These are phyloP conservation scores for Colletotrichum spaethianum DNA, from an alignment of 2,329 filamentous ascomycete genomes.

Conservation along the genomic window DNA sequence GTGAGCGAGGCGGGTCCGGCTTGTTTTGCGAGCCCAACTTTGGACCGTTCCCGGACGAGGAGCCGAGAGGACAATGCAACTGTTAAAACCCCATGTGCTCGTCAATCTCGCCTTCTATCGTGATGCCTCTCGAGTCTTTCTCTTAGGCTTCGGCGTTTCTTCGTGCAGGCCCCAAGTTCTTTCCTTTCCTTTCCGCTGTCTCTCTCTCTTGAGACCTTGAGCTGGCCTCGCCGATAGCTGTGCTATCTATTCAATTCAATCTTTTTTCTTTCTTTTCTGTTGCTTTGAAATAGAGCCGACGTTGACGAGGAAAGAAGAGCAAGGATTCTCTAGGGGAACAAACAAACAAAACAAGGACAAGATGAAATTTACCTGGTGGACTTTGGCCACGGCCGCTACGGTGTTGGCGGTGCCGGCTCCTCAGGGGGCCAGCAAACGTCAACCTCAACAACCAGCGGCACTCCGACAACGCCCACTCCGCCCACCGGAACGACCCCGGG, in stretches of 20 bases:
- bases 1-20: slow-evolving; percentile 16
- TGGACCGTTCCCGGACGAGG: background rate
- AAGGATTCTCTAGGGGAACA: background rate
- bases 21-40: background rate
- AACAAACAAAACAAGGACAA: background rate
- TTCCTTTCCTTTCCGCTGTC: slow-evolving; percentile 10
- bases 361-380: slow-evolving; percentile 36
- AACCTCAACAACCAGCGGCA: slow-evolving; percentile 9
- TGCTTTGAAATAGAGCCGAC: background rate
- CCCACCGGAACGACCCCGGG: slow-evolving; percentile 7
- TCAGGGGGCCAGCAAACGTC: slow-evolving; percentile 12
- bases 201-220: slow-evolving; percentile 34
- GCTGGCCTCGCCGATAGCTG: slow-evolving; percentile 40
- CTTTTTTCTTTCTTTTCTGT: background rate
- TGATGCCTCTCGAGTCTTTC: background rate
- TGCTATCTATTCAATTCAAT: slow-evolving; percentile 25
- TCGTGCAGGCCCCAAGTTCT: slow-evolving; percentile 17
- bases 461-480: slow-evolving; percentile 5
- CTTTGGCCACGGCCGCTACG: slow-evolving; percentile 30
- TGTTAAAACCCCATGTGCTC: slow-evolving; percentile 34
- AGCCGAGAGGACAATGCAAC: slow-evolving; percentile 25
- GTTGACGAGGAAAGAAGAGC: background rate
- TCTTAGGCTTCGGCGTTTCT: slow-evolving; percentile 20
- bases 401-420: slow-evolving; percentile 33
- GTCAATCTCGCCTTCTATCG: background rate